Base-by-base conservation (phyloP, 495 filamentous ascomycete species). In the Daldinia decipiens region DNA sequence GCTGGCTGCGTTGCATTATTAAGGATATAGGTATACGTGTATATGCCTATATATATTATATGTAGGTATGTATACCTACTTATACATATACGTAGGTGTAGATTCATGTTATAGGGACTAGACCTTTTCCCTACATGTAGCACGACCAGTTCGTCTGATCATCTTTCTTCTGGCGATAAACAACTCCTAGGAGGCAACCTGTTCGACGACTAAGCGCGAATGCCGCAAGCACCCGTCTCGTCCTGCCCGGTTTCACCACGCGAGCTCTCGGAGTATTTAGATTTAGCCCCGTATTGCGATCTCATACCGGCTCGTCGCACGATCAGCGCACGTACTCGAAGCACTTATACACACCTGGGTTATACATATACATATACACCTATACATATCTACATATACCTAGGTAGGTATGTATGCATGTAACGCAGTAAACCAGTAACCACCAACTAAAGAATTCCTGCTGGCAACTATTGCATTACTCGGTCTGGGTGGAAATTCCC, bases 171-270 rank as follows among this genome's bases (percentile, higher is more conserved):
- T 24, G 9, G 9, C 9, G 9, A 24, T 1, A 47, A 11, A 47
- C 9, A 21, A 47, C 43, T 47, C 21, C 21, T 4, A 47, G 19
- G 19, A 47, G 19, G 43, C 4, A 47, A 47, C 7, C 19, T 47
- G 0, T 24, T 47, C 21, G 15, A 17, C 2, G 2, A 8, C 39
- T 40, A 17, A 4, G 45, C n/a, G 19, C 27, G 26, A 24, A 62
- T 62, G 39, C 43, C 65, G 57, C 52, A 31, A 66, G 43, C 34
- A 59, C 45, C 58, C 58, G 60, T 51, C 40, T 34, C 19, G 62
- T 59, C 62, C 55, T 63, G 51, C 61, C 11, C 52, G n/a, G 68
- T 71, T 71, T 62, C 68, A 71, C 68, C 62, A 66, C 52, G 51
- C 59, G 62, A 67, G 40, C 52, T 71, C 53, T 67, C 62, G 58